Conservation (phyloP, 2,329 filamentous ascomycete genomes). For the Venturia carpophila region DNA sequence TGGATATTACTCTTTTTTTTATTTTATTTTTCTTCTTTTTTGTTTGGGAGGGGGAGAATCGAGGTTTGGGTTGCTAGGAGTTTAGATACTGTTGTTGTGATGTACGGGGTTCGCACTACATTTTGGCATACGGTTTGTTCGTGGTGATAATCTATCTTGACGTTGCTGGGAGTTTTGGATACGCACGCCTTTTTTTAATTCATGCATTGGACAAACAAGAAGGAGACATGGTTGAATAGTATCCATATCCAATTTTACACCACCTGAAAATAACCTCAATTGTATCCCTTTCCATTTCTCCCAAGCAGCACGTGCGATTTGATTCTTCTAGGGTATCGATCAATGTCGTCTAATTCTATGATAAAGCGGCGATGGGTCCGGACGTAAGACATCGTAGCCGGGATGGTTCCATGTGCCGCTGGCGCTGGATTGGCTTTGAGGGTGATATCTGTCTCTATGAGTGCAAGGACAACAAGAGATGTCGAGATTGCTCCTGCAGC, state of each 20-base stretch:
- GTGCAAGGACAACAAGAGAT: background rate
- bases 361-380: background rate
- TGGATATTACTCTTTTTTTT: too few species aligned
- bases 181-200: background rate
- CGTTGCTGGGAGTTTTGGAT: background rate
- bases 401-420: background rate
- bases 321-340: slow-evolving; percentile 5
- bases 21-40: too few species aligned
- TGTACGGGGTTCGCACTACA: too few species aligned
- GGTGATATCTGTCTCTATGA: background rate
- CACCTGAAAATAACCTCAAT: background rate
- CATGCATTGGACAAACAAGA: too few species aligned
- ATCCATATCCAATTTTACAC: background rate
- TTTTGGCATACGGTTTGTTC: background rate
- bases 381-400: background rate
- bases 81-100: too few species aligned
- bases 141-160: background rate
- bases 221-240: background rate
- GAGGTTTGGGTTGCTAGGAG: too few species aligned
- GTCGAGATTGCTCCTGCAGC: background rate
- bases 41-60: too few species aligned
- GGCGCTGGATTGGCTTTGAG: background rate
- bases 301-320: background rate
- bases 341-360: background rate
- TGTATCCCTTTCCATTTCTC: background rate